These are phyloP conservation scores for Blastocystis sp. DNA, from an alignment of 352 stramenopile genomes.

Conservation along the genomic window DNA sequence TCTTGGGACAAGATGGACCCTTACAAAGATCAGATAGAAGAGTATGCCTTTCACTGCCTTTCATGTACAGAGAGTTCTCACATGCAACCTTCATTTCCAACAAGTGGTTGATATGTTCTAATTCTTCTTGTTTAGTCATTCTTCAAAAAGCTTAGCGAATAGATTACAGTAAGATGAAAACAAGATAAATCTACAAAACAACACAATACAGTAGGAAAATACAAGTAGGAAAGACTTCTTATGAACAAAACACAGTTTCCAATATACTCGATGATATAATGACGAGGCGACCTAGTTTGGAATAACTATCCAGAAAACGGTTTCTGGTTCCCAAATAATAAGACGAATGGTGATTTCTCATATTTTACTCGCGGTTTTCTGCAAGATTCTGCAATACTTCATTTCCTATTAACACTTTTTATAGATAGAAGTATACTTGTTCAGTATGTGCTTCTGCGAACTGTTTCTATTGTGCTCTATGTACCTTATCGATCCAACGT, in stretches of 20 bases:
- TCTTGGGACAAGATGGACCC: neutral
- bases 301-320: neutral
- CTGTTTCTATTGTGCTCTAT: too few species aligned
- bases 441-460: too few species aligned
- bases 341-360: neutral
- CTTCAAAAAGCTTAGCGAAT: neutral
- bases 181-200: neutral
- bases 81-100: neutral
- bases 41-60: neutral
- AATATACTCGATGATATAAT: too few species aligned
- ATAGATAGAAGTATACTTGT: neutral
- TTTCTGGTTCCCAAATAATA: neutral
- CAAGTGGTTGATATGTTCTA: slow-evolving; percentile 30
- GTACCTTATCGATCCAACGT: too few species aligned
- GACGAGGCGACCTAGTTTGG: too few species aligned
- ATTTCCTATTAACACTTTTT: neutral
- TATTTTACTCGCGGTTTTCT: neutral
- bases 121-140: slow-evolving; percentile 58
- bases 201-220: too few species aligned
- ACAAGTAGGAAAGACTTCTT: neutral
- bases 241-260: neutral
- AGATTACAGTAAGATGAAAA: neutral
- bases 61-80: neutral
- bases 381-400: neutral
- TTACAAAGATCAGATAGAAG: neutral